Base-by-base conservation (phyloP, 176 grass and related monocot genomes). In the Microstegium vimineum region DNA sequence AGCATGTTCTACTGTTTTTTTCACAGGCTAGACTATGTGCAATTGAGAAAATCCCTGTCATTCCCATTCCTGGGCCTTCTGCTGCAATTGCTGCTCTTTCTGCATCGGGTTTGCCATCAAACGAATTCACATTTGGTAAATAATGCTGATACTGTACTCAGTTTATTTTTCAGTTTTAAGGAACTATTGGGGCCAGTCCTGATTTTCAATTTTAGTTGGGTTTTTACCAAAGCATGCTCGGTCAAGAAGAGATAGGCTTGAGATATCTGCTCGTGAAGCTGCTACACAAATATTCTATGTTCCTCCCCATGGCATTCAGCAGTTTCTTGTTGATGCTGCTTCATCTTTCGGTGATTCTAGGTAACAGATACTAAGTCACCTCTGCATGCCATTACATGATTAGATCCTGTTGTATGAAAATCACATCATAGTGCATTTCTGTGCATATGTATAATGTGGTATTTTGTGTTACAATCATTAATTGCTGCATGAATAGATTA, bases 101-200 rank as follows among this genome's bases (percentile, higher is more conserved):
- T 62, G 93, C 87, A 35, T 99, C 93, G 77, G 93, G 96, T 62
- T 79, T 95, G 73, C 83, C 93, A 57, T 89, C 91, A 70, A 83
- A 93, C 75, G 96, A 95, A 87, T 99, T 99, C 62, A 95, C 91
- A 86, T 95, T 95, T 92, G 96, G 93, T 98, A 90, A 84, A 56
- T 66, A 17, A 60, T 25, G 9, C 33, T 70, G 40, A 76, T 37
- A 37, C 5, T 67, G 26, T 69, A 45, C 63, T 81, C 20, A 82
- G 23, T 83, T 84, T 74, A 31, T 56, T 59, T 43, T 47, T 84
- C 23, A 77, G 30, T 27, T 15, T 13, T n/a, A 22, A 61, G 45
- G 7, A 51, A 27, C 87, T 30, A 36, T 70, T 41, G 6, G 14
- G 73, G 62, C 35, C 22, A 33, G 25, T 46, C 40, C 73, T 87